These are phyloP conservation scores for Rhizophagus clarus DNA, from an alignment of 192 early-diverging fungal genomes.

Conservation along the genomic window DNA sequence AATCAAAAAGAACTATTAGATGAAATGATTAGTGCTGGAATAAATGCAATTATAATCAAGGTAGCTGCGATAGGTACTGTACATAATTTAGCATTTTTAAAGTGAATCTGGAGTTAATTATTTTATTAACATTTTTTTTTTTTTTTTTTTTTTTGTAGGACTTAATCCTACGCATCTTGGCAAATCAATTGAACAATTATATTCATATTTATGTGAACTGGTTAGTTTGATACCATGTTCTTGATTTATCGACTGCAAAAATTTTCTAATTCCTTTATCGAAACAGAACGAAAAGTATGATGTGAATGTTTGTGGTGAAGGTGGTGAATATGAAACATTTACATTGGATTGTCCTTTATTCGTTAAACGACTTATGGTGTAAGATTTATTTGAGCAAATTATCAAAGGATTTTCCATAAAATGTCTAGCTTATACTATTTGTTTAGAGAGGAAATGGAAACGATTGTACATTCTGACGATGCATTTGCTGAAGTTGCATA, in stretches of 20 bases:
- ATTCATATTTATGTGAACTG: constrained; percentile 69
- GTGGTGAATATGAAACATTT: constrained; percentile 96
- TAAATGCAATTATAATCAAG: constrained; percentile 90
- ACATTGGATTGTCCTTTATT: constrained; percentile 93
- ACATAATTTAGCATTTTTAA: constrained; percentile 6
- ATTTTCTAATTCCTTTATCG: neutral
- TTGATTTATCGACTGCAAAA: neutral
- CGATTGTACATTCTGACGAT: constrained; percentile 80
- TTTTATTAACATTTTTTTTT: neutral
- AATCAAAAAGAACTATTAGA: constrained; percentile 80
- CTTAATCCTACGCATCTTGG: constrained; percentile 75
- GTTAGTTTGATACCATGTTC: constrained; percentile 38
- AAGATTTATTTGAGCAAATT: constrained; percentile 34
- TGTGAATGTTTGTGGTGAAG: constrained; percentile 92
- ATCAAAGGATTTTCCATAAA: neutral
- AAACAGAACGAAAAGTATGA: constrained; percentile 69
- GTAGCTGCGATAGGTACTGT: constrained; percentile 71
- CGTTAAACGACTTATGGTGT: constrained; percentile 80
- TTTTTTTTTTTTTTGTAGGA: constrained; percentile 50
- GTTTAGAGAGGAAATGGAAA: constrained; percentile 69
- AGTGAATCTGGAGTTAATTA: constrained; percentile 8
- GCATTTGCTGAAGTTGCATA: constrained; percentile 84
- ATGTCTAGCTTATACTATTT: neutral
- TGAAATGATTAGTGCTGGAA: constrained; percentile 80
- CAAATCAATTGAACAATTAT: constrained; percentile 76